These are phyloP conservation scores for Saccharomyces pastorianus DNA, from an alignment of 1,139 yeast species.

Conservation along the genomic window DNA sequence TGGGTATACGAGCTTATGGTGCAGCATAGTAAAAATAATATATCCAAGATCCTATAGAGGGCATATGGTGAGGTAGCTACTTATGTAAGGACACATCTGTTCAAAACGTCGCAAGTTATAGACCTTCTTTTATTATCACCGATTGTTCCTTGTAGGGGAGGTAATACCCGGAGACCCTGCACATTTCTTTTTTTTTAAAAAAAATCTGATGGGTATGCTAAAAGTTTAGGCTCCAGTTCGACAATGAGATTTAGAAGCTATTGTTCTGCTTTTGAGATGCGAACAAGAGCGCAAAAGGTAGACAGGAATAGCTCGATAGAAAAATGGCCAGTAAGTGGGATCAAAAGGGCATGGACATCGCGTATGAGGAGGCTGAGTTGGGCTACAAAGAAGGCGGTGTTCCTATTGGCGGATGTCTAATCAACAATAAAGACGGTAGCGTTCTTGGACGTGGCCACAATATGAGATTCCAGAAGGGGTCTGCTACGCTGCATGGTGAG, in stretches of 20 bases:
- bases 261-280: background rate
- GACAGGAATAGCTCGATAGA: background rate
- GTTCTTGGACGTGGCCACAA: slow-evolving; percentile 85
- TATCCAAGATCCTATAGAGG: too few relatives aligned
- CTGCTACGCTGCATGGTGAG: slow-evolving; percentile 85
- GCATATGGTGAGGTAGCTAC: background rate
- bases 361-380: slow-evolving; percentile 61
- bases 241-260: background rate
- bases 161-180: slow-evolving; percentile 1
- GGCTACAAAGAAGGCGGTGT: slow-evolving; percentile 78
- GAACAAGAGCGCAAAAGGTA: background rate
- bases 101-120: background rate
- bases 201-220: too few relatives aligned
- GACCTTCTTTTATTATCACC: background rate
- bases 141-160: background rate
- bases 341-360: slow-evolving; percentile 55
- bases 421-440: slow-evolving; percentile 64
- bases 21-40: background rate
- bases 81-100: too few relatives aligned
- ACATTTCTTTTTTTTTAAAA: background rate
- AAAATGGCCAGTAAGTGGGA: slow-evolving; percentile 34
- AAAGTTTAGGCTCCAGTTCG: background rate
- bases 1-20: background rate
- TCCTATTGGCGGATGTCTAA: slow-evolving; percentile 76
- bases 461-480: slow-evolving; percentile 70